A percentile compares a stretch with the other conserved stretches of the same genome.
Evolutionary conservation across 1,284 basidiomycete species (phyloP).

Genomic region (Pisolithus thermaeus): DNA sequence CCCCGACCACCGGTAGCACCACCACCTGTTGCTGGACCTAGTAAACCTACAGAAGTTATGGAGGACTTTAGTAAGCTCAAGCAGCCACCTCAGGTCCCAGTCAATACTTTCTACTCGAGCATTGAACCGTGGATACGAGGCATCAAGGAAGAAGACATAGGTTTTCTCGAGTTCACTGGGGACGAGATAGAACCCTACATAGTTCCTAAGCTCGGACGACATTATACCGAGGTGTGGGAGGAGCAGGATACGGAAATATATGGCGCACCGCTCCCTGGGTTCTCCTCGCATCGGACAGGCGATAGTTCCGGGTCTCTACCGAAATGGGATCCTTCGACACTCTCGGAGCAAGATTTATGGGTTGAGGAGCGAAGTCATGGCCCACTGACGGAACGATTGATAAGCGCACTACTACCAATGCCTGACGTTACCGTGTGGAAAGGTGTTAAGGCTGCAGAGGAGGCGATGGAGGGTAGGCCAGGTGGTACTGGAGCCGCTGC

Average conservation of each 20-base stretch:
- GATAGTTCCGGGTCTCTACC: slow-evolving; percentile 20
- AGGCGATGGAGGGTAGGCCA: slow-evolving; percentile 75
- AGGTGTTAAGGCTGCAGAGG: slow-evolving; percentile 71
- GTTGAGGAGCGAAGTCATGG: slow-evolving; percentile 74
- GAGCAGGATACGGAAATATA: slow-evolving; percentile 74
- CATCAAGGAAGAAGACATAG: slow-evolving; percentile 87
- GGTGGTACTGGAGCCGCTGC: slow-evolving; percentile 69
- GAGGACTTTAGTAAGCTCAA: slow-evolving; percentile 87
- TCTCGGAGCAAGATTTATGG: slow-evolving; percentile 56
- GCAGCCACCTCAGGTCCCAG: slow-evolving; percentile 58
- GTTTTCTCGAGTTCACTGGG: slow-evolving; percentile 80
- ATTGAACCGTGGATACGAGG: slow-evolving; percentile 83
- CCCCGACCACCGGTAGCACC: slow-evolving; percentile 61
- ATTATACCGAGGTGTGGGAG: slow-evolving; percentile 89
- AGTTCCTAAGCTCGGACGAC: slow-evolving; percentile 82
- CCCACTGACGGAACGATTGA: slow-evolving; percentile 73
- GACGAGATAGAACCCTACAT: slow-evolving; percentile 85
- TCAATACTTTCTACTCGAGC: slow-evolving; percentile 75
- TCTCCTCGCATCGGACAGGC: slow-evolving; percentile 27
- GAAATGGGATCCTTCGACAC: slow-evolving; percentile 69
- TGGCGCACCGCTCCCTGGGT: slow-evolving; percentile 37
- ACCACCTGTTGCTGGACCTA: slow-evolving; percentile 71
- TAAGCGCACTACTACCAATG: slow-evolving; percentile 71
- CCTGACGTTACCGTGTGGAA: slow-evolving; percentile 61
- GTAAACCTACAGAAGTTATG: slow-evolving; percentile 72